A percentile compares a stretch with the other conserved stretches of the same genome.
phyloP scores from a whole-genome alignment of 768 basidiomycete species.

The Russula vinacea region DNA sequence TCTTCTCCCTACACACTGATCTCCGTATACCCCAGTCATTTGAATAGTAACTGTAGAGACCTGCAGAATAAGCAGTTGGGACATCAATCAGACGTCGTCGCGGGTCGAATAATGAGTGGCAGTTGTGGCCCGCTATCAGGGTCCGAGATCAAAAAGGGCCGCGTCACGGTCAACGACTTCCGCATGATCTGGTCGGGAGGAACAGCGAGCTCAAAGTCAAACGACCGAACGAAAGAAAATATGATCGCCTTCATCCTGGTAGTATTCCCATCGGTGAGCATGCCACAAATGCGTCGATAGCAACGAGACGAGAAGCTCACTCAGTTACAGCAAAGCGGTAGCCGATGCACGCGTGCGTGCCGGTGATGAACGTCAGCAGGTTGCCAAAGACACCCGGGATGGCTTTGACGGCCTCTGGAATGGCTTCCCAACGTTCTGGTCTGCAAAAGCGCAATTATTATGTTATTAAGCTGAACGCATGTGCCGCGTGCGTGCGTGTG shows the following conservation, averaged over 20 bases:
- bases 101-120: constrained; percentile 26
- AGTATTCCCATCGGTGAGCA: not conserved
- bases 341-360: constrained; percentile 30
- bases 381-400: constrained; percentile 26
- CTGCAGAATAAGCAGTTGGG: not conserved
- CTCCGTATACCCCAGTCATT: not conserved
- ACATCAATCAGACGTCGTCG: constrained; percentile 11
- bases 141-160: constrained; percentile 23
- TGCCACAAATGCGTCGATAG: no score
- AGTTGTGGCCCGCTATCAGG: constrained; percentile 18
- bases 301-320: constrained; percentile 12
- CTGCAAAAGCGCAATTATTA: constrained; percentile 5
- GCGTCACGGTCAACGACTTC: constrained; percentile 22
- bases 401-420: constrained; percentile 18
- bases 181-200: constrained; percentile 11
- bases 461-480: not conserved
- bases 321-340: constrained; percentile 29
- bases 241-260: constrained; percentile 32
- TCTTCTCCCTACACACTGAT: not conserved
- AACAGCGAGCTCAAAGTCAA: constrained; percentile 30
- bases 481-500: not conserved
- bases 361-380: constrained; percentile 25
- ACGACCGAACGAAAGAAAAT: constrained; percentile 32
- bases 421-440: constrained; percentile 30
- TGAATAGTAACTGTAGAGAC: not conserved